Evolutionary conservation across 1,284 basidiomycete genomes (phyloP).

Genomic region (Fistulinella cinereoalba): DNA sequence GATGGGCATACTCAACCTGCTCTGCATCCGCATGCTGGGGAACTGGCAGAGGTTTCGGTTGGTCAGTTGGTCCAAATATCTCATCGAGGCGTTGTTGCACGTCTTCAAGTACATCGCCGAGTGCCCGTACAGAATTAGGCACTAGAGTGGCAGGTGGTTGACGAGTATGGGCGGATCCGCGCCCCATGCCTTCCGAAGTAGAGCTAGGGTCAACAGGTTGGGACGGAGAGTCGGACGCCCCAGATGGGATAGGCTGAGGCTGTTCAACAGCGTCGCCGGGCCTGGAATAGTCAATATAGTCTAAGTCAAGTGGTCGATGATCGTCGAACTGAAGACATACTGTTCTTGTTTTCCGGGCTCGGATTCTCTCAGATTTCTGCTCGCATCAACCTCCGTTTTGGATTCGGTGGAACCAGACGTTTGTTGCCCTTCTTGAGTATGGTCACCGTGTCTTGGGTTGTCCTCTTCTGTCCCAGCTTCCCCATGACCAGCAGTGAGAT

Average conservation of each 20-base stretch:
- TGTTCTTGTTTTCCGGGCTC: conserved; percentile 31
- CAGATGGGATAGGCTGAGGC: conserved; percentile 3
- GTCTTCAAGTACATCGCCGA: conserved; percentile 86
- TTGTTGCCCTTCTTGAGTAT: conserved; percentile 20
- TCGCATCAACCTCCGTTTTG: conserved; percentile 20
- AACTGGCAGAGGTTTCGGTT: conserved; percentile 14
- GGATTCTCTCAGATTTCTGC: conserved; percentile 22
- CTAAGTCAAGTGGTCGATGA: background rate
- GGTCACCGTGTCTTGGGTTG: conserved; percentile 16
- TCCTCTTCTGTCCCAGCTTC: conserved; percentile 22
- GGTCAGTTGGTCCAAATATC: conserved; percentile 61
- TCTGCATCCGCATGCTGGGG: conserved; percentile 31
- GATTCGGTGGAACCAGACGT: conserved; percentile 14
- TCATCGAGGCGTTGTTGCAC: conserved; percentile 84
- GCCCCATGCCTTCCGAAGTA: conserved; percentile 41
- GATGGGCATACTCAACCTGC: conserved; percentile 76
- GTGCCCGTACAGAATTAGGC: conserved; percentile 71
- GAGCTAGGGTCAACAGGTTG: conserved; percentile 34
- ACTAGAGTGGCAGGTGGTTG: conserved; percentile 34
- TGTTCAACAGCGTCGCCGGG: conserved; percentile 7
- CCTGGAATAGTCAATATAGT: conserved; percentile 5
- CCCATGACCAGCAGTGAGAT: conserved; percentile 39
- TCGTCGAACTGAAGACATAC: conserved; percentile 22
- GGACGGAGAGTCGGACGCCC: conserved; percentile 13
- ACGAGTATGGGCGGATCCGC: conserved; percentile 45